Conservation (phyloP, 306 rosid species). For the Fragaria vesca region DNA sequence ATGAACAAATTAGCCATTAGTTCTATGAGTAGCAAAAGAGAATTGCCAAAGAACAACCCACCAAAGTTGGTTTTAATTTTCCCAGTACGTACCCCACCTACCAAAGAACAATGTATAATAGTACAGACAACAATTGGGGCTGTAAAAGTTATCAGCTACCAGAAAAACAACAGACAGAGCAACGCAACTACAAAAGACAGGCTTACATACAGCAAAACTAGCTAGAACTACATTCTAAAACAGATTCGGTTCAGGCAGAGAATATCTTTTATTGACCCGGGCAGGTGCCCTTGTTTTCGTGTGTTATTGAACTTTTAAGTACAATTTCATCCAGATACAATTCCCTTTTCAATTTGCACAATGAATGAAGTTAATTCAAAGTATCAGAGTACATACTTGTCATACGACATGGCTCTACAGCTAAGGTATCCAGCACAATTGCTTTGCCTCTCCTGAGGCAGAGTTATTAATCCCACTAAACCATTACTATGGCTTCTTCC, state of each 20-base stretch:
- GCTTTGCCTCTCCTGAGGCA: background rate
- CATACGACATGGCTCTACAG: background rate
- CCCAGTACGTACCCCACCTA: background rate
- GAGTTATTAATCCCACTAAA: background rate
- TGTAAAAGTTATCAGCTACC: background rate
- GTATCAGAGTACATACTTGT: background rate
- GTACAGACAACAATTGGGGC: background rate
- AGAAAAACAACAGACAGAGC: background rate
- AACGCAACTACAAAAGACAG: background rate
- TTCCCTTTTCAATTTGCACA: background rate
- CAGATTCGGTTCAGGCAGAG: too few relatives aligned
- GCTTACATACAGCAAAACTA: background rate
- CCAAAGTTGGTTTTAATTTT: background rate
- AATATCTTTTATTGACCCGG: too few relatives aligned
- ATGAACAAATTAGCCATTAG: too few relatives aligned
- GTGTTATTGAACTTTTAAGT: background rate
- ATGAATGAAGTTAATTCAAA: background rate
- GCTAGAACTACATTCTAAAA: background rate
- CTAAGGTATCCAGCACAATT: background rate
- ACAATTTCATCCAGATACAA: background rate
- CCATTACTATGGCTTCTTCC: conserved; percentile 29
- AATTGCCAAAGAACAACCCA: background rate
- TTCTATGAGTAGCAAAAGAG: background rate
- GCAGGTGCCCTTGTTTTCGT: background rate
- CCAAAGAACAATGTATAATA: background rate